Evolutionary conservation across 148 eudicot species (phyloP), one percentile per base, ranked within the genome.

Genomic region (Fagopyrum tataricum): DNA sequence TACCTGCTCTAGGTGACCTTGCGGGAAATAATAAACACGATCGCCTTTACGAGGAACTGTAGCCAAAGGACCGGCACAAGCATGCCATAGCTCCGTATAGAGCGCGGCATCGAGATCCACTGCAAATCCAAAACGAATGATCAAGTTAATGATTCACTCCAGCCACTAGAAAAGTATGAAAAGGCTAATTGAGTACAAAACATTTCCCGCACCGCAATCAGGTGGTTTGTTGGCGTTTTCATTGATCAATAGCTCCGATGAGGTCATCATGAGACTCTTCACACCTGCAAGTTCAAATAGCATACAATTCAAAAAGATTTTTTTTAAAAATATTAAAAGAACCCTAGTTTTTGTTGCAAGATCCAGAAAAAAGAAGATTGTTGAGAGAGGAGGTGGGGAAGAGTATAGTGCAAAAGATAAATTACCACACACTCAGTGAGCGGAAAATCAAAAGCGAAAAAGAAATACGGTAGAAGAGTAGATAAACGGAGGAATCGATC

Each of bases 1-100:
- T 74, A 95, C 99, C 99, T 95, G 97, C 75, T 95, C 99, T 70
- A 95, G 90, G 84, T 95, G 99, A 12, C 99, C 99, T 85, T 92
- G 99, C 46, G 99, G 99, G 24, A 95, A 91, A 78, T 95, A 95
- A 81, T 70, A 95, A n/a, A 95, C 97, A 43, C 87, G 92, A 75
- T 95, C 94, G 24, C 75, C 43, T 10, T 78, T 56, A 58, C 89
- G 85, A 64, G 99, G 97, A 61, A 95, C 96, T 13, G 90, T 95
- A 74, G 92, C 99, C 21, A 95, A 83, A 72, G 99, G 99, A 52
- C 99, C 99, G 26, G 97, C 99, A 82, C 99, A 95, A 51, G 94
- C 92, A 75, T 79, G 86, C 99, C 99, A 95, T 48, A 95, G 87
- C 87, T 90, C 99, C 70, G 76, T 86, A 71, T 90, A 95, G 75